Conservation (phyloP, 306 rosid species). For the Vigna unguiculata region DNA sequence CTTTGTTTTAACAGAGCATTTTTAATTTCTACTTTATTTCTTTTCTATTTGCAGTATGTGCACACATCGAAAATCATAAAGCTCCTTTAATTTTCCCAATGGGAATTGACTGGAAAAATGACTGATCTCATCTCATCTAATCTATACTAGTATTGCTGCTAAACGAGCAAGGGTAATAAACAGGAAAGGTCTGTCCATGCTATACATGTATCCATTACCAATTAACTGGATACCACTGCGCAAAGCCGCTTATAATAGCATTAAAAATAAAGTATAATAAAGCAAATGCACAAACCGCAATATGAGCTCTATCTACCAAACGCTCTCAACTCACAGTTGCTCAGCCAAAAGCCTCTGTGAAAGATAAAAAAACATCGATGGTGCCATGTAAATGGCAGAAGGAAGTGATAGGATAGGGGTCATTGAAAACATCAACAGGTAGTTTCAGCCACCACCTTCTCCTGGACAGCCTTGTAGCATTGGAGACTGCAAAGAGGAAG, state of each 20-base stretch:
- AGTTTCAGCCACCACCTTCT: constrained; percentile 46
- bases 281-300: constrained; percentile 43
- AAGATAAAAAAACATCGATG: constrained; percentile 38
- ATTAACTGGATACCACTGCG: constrained; percentile 34
- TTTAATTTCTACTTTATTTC: no score
- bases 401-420: constrained; percentile 22
- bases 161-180: constrained; percentile 23
- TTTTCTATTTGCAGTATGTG: not conserved
- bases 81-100: not conserved
- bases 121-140: not conserved
- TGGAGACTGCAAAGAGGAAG: constrained; percentile 93
- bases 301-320: constrained; percentile 34
- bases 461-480: constrained; percentile 83
- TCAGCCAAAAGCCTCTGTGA: constrained; percentile 33
- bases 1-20: no score
- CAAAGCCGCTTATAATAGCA: constrained; percentile 26
- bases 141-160: constrained; percentile 4
- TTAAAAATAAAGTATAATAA: constrained; percentile 21
- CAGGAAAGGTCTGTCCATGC: constrained; percentile 12
- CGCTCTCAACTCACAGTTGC: constrained; percentile 33
- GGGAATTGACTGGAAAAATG: constrained; percentile 34
- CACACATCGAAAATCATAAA: constrained; percentile 6
- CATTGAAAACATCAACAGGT: constrained; percentile 48
- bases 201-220: constrained; percentile 27
- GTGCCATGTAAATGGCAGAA: constrained; percentile 39